Conservation (phyloP, 495 filamentous ascomycete species). For the Cenococcum geophilum region DNA sequence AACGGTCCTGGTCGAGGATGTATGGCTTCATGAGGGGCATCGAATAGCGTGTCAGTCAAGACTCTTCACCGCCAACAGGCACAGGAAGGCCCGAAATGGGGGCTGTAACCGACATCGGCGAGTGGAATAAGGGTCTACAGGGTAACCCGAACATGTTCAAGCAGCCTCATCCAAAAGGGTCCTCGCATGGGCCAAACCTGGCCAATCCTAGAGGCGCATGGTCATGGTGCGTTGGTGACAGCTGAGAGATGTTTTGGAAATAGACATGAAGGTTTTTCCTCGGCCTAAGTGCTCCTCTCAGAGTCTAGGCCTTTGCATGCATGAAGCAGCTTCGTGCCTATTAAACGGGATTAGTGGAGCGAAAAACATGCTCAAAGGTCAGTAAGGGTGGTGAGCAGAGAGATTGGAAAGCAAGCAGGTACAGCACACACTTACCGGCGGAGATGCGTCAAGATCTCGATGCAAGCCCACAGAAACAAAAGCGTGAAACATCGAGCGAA, state of each 20-base stretch:
- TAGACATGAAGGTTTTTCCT: background rate
- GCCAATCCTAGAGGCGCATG: background rate
- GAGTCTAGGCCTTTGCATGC: too few species aligned
- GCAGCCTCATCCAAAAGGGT: background rate
- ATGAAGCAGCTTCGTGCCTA: too few species aligned
- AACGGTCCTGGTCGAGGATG: background rate
- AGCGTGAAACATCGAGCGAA: constrained; percentile 12
- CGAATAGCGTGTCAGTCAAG: background rate
- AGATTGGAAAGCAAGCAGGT: background rate
- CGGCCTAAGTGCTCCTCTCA: background rate
- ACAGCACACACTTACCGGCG: constrained; percentile 21
- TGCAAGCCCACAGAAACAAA: constrained; percentile 6
- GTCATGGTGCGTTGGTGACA: background rate
- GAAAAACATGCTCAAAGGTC: too few species aligned
- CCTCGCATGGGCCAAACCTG: background rate
- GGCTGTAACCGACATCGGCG: background rate
- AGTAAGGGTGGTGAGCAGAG: background rate
- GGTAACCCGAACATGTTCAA: background rate
- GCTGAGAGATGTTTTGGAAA: background rate
- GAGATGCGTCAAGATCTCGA: constrained; percentile 6
- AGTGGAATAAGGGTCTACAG: background rate
- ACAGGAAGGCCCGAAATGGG: too few species aligned
- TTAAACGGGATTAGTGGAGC: too few species aligned
- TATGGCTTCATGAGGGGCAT: background rate
- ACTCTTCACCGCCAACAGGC: background rate